Evolutionary conservation across 192 early-diverging fungal genomes (phyloP), one percentile per base, ranked within the genome.

Genomic region (Coemansia sp.): DNA sequence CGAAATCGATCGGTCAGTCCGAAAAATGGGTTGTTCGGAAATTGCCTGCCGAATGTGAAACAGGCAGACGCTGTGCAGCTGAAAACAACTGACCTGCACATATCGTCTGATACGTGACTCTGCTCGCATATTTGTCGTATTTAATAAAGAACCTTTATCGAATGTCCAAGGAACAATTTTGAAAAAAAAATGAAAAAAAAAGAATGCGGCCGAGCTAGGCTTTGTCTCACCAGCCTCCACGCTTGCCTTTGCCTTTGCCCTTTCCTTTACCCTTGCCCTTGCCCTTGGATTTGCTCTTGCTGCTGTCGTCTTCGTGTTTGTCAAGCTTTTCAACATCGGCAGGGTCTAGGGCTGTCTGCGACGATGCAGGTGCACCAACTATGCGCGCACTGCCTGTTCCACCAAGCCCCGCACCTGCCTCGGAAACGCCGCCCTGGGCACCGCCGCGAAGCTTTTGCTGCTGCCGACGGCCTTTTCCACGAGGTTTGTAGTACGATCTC

Each of bases 341-440:
- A 14, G 56, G 7, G 7, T 42, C 28, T 33, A 48, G 17, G 5
- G 48, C 12, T 7, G 31, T 7, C 40, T n/a, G 4, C 55, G 61
- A 32, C 16, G 68, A 30, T 12, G 36, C 22, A 16, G 62, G 2
- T 17, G 5, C 48, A 12, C 73, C 70, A 18, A 64, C 66, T 48
- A 82, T 82, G 55, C 75, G 74, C 25, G 80, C 80, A 22, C 80
- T 82, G 16, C 80, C 80, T 4, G 80, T 82, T 29, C 71, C 75
- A 10, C 80, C 80, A 28, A 82, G 60, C 10, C 80, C 80, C 5
- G 68, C 61, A 11, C 75, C 69, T 31, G 78, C 73, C 45, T 71
- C 75, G 1, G 61, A 52, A 25, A 68, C 61, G 7, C 80, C 75
- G 28, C 80, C 80, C 38, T 82, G 80, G 16, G 80, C 75, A 5